phyloP scores from a whole-genome alignment of 1,284 basidiomycete genomes.

The Lignosus rhinocerotis region DNA sequence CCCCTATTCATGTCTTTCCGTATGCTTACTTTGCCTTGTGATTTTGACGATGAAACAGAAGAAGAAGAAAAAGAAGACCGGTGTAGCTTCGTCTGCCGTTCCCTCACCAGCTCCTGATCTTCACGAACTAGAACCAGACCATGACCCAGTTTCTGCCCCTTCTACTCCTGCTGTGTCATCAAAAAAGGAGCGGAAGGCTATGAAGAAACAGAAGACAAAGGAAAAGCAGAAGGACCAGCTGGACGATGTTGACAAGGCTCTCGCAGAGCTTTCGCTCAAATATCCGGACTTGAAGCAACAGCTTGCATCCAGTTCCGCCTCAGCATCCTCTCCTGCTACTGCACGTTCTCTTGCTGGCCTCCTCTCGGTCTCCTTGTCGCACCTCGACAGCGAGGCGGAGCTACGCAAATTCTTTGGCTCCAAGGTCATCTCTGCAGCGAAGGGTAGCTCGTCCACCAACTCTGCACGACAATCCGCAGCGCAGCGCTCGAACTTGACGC shows the following conservation, averaged over 20 bases:
- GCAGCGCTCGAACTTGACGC: conserved; percentile 62
- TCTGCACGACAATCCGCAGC: conserved; percentile 28
- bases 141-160: conserved; percentile 2
- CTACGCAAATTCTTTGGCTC: conserved; percentile 91
- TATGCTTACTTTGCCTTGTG: neutral
- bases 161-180: conserved; percentile 30
- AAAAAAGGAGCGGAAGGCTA: conserved; percentile 41
- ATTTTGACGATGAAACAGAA: conserved; percentile 30
- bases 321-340: conserved; percentile 27
- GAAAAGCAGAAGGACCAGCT: conserved; percentile 55
- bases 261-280: conserved; percentile 82
- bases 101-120: conserved; percentile 6
- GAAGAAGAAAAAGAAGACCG: conserved; percentile 53
- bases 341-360: conserved; percentile 49
- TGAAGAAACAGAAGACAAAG: conserved; percentile 64
- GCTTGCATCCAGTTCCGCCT: conserved; percentile 13
- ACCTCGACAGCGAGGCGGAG: conserved; percentile 87
- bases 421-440: conserved; percentile 72
- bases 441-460: conserved; percentile 36
- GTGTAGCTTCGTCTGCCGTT: conserved; percentile 17
- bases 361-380: conserved; percentile 72
- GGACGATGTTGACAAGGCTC: conserved; percentile 81
- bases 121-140: neutral
- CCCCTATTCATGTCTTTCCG: neutral
- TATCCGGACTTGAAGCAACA: conserved; percentile 55